phyloP scores from a whole-genome alignment of 176 grass and related monocot species.

The Luzula sylvatica region DNA sequence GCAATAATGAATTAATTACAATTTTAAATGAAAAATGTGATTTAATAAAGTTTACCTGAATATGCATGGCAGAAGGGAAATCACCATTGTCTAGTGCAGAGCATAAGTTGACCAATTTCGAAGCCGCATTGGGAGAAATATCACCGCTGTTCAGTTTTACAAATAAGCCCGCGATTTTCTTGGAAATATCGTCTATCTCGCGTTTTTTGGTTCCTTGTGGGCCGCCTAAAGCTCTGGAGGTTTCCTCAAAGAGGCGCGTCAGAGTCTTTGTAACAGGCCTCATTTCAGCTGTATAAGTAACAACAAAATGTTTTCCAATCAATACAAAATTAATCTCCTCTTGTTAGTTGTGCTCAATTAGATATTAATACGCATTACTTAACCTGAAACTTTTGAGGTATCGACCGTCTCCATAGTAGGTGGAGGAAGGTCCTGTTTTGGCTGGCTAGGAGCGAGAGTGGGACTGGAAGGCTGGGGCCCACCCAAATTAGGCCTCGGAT shows the following conservation, averaged over 20 bases:
- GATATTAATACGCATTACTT: no score
- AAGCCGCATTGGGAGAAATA: constrained; percentile 85
- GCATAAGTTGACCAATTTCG: constrained; percentile 81
- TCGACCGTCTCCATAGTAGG: constrained; percentile 79
- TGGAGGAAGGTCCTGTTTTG: constrained; percentile 28
- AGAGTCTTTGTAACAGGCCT: constrained; percentile 70
- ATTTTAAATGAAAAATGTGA: neutral
- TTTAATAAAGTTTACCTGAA: constrained; percentile 47
- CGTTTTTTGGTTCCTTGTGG: constrained; percentile 56
- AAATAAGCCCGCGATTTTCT: constrained; percentile 86
- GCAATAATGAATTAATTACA: no score
- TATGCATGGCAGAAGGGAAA: constrained; percentile 64
- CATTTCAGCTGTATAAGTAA: constrained; percentile 56
- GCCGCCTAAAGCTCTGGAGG: constrained; percentile 68
- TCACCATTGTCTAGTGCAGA: constrained; percentile 58
- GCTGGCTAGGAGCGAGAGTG: constrained; percentile 31
- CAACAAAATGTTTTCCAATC: neutral
- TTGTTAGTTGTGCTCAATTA: no score
- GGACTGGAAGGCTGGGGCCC: constrained; percentile 80
- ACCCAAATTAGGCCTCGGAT: constrained; percentile 46
- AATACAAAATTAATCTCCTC: no score
- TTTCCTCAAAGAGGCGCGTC: constrained; percentile 79
- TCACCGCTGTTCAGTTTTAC: constrained; percentile 77
- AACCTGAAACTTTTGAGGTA: constrained; percentile 94
- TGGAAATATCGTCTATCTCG: constrained; percentile 96